Percentiles rank a stretch among this genome's conserved stretches.
phyloP scores from a whole-genome alignment of 2,329 filamentous ascomycete species.

The Mariannaea sp. region DNA sequence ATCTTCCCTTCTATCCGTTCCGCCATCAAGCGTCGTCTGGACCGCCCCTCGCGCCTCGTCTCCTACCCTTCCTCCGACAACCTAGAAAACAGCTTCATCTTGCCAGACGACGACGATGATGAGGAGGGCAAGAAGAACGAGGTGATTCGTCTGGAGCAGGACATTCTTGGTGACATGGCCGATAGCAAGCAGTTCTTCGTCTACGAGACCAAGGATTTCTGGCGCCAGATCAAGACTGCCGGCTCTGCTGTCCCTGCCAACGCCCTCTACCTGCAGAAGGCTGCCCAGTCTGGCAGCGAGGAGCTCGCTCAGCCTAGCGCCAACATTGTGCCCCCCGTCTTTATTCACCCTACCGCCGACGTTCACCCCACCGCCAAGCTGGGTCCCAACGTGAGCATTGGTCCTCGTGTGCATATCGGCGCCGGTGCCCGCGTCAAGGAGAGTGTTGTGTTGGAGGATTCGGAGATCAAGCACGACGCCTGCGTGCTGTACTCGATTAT shows the following conservation, averaged over 20 bases:
- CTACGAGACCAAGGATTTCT: conserved; percentile 98
- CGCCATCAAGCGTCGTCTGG: conserved; percentile 93
- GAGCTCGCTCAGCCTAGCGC: conserved; percentile 84
- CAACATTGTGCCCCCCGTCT: conserved; percentile 90
- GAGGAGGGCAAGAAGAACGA: conserved; percentile 81
- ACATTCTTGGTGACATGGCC: conserved; percentile 92
- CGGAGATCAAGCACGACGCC: conserved; percentile 94
- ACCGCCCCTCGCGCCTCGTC: conserved; percentile 79
- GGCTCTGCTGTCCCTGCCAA: conserved; percentile 97
- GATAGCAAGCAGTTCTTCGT: conserved; percentile 99
- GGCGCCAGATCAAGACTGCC: conserved; percentile 99
- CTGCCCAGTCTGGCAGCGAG: conserved; percentile 75
- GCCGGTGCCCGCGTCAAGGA: conserved; percentile 93
- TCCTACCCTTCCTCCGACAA: conserved; percentile 98
- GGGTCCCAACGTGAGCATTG: conserved; percentile 94
- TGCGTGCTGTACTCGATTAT: conserved; percentile 96
- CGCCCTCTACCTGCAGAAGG: conserved; percentile 93
- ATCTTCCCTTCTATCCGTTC: conserved; percentile 95
- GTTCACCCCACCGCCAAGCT: conserved; percentile 96
- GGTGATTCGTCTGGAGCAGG: conserved; percentile 93
- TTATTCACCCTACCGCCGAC: conserved; percentile 88
- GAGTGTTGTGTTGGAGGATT: conserved; percentile 91
- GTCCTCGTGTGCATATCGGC: conserved; percentile 82
- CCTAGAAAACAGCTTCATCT: conserved; percentile 69
- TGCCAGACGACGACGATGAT: conserved; percentile 59